Evolutionary conservation across 257 asterid species (phyloP).

Genomic region (Ilex aquifolium): DNA sequence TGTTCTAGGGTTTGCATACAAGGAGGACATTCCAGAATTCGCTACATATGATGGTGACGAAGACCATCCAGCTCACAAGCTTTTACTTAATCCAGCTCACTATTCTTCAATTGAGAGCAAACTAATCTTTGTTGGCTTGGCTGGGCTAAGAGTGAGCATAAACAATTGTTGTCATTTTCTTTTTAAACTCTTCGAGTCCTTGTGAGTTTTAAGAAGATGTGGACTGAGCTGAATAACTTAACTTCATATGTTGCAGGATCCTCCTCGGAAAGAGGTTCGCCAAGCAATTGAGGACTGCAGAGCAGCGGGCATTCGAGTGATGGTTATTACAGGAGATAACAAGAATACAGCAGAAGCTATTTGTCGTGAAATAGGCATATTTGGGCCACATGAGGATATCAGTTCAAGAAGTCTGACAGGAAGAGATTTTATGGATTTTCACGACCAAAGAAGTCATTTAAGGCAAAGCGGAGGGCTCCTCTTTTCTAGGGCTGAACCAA

Average conservation of each 20-base stretch:
- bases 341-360: slow-evolving; percentile 96
- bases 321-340: slow-evolving; percentile 97
- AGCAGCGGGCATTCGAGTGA: slow-evolving; percentile 95
- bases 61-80: slow-evolving; percentile 93
- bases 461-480: slow-evolving; percentile 83
- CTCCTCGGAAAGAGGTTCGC: slow-evolving; percentile 96
- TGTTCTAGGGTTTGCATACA: slow-evolving; percentile 93
- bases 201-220: neutral
- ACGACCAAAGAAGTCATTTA: slow-evolving; percentile 49
- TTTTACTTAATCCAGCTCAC: slow-evolving; percentile 70
- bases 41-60: slow-evolving; percentile 80
- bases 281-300: slow-evolving; percentile 92
- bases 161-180: slow-evolving; percentile 4
- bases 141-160: slow-evolving; percentile 84
- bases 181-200: neutral
- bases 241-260: slow-evolving; percentile 52
- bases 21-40: slow-evolving; percentile 60
- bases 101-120: slow-evolving; percentile 85
- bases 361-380: slow-evolving; percentile 93
- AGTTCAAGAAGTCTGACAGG: slow-evolving; percentile 82
- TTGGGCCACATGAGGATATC: slow-evolving; percentile 70
- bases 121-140: slow-evolving; percentile 82
- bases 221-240: slow-evolving; percentile 5
- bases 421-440: slow-evolving; percentile 73
- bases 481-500: slow-evolving; percentile 99